Percentiles rank a stretch among this genome's conserved stretches.
These are phyloP conservation scores for Lachnellula hyalina DNA, from an alignment of 2,329 filamentous ascomycete genomes.

Conservation along the genomic window DNA sequence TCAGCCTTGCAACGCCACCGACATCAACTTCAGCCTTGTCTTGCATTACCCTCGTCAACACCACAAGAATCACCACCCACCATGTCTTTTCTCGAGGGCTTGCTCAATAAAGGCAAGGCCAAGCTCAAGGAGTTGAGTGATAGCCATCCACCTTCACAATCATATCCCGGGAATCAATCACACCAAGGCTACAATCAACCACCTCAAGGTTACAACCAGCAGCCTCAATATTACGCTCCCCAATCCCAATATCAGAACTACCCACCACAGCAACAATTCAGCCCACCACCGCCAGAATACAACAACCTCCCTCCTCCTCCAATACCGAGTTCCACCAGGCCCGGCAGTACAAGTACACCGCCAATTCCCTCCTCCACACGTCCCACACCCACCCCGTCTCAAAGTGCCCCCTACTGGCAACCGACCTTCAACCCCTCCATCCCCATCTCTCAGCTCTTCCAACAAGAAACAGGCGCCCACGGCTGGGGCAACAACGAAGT, in stretches of 20 bases:
- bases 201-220: neutral
- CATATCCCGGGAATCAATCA: slow-evolving; percentile 3
- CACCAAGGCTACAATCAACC: neutral
- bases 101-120: slow-evolving; percentile 23
- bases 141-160: slow-evolving; percentile 9
- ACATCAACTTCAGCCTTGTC: neutral
- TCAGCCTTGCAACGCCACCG: neutral
- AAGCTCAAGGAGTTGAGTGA: slow-evolving; percentile 18
- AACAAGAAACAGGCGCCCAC: slow-evolving; percentile 49
- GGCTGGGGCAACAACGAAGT: slow-evolving; percentile 59
- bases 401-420: slow-evolving; percentile 42
- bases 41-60: neutral
- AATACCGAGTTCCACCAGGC: slow-evolving; percentile 1
- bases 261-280: neutral
- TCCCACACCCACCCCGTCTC: neutral
- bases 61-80: neutral
- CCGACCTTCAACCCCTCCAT: slow-evolving; percentile 43
- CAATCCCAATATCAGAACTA: slow-evolving; percentile 1
- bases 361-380: neutral
- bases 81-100: slow-evolving; percentile 20
- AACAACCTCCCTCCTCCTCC: slow-evolving; percentile 3
- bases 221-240: neutral
- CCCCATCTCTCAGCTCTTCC: slow-evolving; percentile 47
- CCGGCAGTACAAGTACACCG: neutral
- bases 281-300: slow-evolving; percentile 3